phyloP scores from a whole-genome alignment of 305 asterid genomes.

The Solanum aculeatissimum region DNA sequence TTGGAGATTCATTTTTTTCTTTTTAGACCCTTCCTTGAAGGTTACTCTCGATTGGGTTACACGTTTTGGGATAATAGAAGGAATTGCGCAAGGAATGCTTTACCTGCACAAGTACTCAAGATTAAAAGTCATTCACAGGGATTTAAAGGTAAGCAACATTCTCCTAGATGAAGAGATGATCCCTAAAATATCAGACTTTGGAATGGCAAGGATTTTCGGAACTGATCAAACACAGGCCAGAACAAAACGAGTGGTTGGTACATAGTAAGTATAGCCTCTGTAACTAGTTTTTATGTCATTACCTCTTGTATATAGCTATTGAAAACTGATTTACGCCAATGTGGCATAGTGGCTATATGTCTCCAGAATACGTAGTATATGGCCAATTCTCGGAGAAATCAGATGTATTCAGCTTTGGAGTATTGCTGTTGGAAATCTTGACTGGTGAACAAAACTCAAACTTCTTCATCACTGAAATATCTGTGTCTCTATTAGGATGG shows the following conservation, averaged over 20 bases:
- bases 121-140: conserved; percentile 10
- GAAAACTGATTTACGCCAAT: background rate
- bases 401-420: conserved; percentile 3
- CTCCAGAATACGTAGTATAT: conserved; percentile 1
- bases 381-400: conserved; percentile 3
- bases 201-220: conserved; percentile 13
- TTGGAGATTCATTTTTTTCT: background rate
- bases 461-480: background rate
- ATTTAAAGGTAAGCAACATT: conserved; percentile 14
- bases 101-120: conserved; percentile 15
- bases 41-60: background rate
- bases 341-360: background rate
- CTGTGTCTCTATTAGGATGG: background rate
- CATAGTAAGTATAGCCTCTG: conserved; percentile 7
- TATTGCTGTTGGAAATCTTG: background rate
- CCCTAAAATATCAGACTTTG: conserved; percentile 17
- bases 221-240: conserved; percentile 1
- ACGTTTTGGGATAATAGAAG: conserved; percentile 5
- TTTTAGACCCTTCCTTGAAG: background rate
- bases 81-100: conserved; percentile 16
- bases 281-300: background rate
- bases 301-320: background rate
- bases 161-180: conserved; percentile 12
- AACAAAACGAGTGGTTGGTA: conserved; percentile 12
- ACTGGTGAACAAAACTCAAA: background rate